These are phyloP conservation scores for Trapa bicornis DNA, from an alignment of 345 rosid species.

Conservation along the genomic window DNA sequence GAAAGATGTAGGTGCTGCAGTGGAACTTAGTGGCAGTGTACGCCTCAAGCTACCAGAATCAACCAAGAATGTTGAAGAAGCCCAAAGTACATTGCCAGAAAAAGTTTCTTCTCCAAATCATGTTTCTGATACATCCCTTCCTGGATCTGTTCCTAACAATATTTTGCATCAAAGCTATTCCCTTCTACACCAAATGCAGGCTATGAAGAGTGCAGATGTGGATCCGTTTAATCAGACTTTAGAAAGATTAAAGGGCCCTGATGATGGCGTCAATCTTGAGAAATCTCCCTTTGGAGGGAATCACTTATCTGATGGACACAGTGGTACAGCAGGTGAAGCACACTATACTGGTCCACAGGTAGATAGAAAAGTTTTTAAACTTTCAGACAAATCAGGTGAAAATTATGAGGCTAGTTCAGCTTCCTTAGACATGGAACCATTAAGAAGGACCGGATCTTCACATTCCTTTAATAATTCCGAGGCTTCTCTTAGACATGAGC, in stretches of 20 bases:
- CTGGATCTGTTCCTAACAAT: constrained; percentile 26
- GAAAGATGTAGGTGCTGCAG: constrained; percentile 21
- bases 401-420: constrained; percentile 12
- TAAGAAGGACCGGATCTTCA: constrained; percentile 27
- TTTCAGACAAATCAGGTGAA: constrained; percentile 11
- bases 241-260: constrained; percentile 40
- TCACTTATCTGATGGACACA: constrained; percentile 20
- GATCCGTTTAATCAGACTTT: constrained; percentile 36
- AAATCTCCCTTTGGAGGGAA: constrained; percentile 29
- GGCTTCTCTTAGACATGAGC: constrained; percentile 29
- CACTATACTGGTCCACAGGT: constrained; percentile 15
- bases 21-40: constrained; percentile 32
- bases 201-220: constrained; percentile 33
- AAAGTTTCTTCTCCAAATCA: constrained; percentile 18
- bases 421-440: constrained; percentile 19
- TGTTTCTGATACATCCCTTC: constrained; percentile 20
- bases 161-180: constrained; percentile 28
- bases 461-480: constrained; percentile 21
- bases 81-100: constrained; percentile 16
- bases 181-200: constrained; percentile 39
- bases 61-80: constrained; percentile 12
- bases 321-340: constrained; percentile 23
- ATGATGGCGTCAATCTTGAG: constrained; percentile 27
- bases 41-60: constrained; percentile 7
- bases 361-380: constrained; percentile 25